Conservation (phyloP, 495 filamentous ascomycete species). For the Neurospora intermedia region DNA sequence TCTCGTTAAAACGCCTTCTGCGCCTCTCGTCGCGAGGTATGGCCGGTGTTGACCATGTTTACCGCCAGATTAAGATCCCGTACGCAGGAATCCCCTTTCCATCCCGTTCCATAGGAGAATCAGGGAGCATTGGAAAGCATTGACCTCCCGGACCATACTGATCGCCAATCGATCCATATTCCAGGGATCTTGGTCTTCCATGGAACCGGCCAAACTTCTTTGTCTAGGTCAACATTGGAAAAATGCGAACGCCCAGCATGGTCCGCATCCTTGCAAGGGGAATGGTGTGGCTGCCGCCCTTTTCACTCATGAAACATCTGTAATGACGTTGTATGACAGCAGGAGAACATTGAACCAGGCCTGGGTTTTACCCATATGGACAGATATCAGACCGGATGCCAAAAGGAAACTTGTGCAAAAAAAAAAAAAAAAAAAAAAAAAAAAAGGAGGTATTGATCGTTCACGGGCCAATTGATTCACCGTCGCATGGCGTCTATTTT, state of each 20-base stretch:
- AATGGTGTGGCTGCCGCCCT: neutral
- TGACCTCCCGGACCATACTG: neutral
- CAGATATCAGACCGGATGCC: neutral
- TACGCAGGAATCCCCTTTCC: neutral
- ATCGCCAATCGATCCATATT: neutral
- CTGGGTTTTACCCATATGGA: neutral
- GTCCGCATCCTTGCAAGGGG: neutral
- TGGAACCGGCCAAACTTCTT: neutral
- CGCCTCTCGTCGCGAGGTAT: neutral
- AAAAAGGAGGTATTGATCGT: neutral
- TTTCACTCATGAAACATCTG: neutral
- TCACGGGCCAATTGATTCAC: neutral
- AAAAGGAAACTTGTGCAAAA: neutral
- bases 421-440: too few relatives aligned
- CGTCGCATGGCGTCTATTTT: neutral
- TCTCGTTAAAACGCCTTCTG: neutral
- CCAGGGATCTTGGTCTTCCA: neutral
- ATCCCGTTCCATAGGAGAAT: neutral
- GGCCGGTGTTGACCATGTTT: neutral
- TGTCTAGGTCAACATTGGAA: neutral
- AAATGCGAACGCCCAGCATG: neutral
- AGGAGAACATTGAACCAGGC: neutral
- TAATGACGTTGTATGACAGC: neutral
- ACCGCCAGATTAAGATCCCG: neutral
- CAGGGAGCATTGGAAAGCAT: neutral